Evolutionary conservation across 129 eudicot species (phyloP), one percentile per base, ranked within the genome.

Genomic region (Flaveria trinervia): DNA sequence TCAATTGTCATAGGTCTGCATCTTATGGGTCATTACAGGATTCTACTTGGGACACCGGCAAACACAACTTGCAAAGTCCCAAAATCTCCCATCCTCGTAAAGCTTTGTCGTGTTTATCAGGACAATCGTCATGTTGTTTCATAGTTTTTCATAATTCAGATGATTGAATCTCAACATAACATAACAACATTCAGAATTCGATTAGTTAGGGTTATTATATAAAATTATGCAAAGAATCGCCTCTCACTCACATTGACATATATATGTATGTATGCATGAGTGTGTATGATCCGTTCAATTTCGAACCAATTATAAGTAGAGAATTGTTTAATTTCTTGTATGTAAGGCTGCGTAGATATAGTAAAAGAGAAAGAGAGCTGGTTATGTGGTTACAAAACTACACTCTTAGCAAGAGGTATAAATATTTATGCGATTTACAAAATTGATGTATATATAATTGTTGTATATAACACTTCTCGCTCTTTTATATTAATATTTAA

Each of bases 41-140:
- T 88, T 85, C 75, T 88, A 89, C 77, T 81, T 93, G 83, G 98
- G 98, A 45, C 85, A 82, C 20, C 84, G 83, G 62, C 97, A 88
- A 80, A 78, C 75, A 75, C 88, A 93, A 81, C 96, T 88, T 52
- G 98, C 92, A 7, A 93, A 84, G 74, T 73, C 75, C 26, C 89
- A 86, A 45, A 69, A 68, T 51, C 28, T 79, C 72, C 26, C 87
- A 9, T 62, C 70, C 66, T 61, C 86, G 28, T 78, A 69, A 86
- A 57, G 14, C 43, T 28, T 60, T 16, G 44, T 23, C 9, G 20
- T 60, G 71, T 77, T 69, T 56, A 26, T 69, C 60, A 73, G 79
- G 79, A 26, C 48, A 55, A 20, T 67, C 45, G 25, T 80, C 54
- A 56, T 74, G 59, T 72, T 39, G 68, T 72, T 39, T 43, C 41